A percentile compares a stretch with the other conserved stretches of the same genome.
Evolutionary conservation across 305 asterid species (phyloP).

Genomic region (Fraxinus baroniana): DNA sequence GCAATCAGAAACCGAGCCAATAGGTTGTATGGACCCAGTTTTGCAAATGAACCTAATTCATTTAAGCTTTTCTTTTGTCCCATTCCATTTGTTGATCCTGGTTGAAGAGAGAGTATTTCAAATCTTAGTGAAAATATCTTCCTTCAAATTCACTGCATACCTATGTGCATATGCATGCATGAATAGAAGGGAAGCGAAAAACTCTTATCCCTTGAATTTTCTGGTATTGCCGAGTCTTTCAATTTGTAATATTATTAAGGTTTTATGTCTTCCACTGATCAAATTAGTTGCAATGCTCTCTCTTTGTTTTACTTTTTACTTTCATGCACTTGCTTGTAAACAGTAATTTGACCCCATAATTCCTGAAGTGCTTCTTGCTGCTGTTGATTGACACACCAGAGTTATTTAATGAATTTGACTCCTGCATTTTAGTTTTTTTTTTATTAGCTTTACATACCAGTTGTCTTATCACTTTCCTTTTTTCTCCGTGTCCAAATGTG

Average conservation of each 20-base stretch:
- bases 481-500: not conserved
- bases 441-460: not conserved
- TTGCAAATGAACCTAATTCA: not conserved
- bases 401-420: not conserved
- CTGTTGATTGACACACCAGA: not conserved
- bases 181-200: not conserved
- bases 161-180: not conserved
- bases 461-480: not conserved
- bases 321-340: not conserved
- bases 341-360: not conserved
- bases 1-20: not conserved
- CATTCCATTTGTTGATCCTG: not conserved
- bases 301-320: not conserved
- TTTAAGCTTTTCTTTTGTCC: not conserved
- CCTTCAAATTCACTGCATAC: not conserved
- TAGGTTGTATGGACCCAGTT: not conserved
- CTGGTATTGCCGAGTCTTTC: not conserved
- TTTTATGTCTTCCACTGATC: not conserved
- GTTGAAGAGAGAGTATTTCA: not conserved
- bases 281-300: not conserved
- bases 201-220: not conserved
- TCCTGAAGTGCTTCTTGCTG: not conserved
- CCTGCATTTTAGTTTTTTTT: not conserved
- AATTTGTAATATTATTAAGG: not conserved
- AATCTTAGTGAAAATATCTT: not conserved